Conservation (phyloP, 768 basidiomycete genomes). For the Gautieria morchelliformis region DNA sequence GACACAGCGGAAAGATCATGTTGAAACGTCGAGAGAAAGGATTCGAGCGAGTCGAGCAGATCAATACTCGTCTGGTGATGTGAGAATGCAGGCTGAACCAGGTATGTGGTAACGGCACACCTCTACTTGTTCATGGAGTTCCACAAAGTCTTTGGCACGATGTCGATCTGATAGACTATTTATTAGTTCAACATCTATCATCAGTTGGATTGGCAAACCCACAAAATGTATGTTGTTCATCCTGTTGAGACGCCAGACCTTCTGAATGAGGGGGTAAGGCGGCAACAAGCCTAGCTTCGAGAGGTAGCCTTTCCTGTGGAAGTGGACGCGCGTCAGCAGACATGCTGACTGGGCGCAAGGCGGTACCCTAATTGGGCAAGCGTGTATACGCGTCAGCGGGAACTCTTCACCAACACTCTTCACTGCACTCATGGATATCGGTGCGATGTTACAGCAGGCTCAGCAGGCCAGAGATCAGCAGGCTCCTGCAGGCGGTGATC, state of each 20-base stretch:
- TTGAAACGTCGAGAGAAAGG: conserved; percentile 93
- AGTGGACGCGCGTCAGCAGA: background rate
- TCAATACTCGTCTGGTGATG: conserved; percentile 65
- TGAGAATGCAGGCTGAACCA: conserved; percentile 3
- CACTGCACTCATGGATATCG: conserved; percentile 19
- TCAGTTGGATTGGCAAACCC: background rate
- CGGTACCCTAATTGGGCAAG: background rate
- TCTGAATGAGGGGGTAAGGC: background rate
- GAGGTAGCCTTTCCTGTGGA: background rate
- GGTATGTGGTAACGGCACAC: conserved; percentile 26
- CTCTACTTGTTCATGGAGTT: conserved; percentile 88
- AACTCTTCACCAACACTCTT: conserved; percentile 1
- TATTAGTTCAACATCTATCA: background rate
- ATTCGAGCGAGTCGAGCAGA: conserved; percentile 79
- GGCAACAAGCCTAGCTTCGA: background rate
- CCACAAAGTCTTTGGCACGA: conserved; percentile 60
- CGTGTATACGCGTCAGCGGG: conserved; percentile 33
- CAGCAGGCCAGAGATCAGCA: conserved; percentile 25
- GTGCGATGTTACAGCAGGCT: conserved; percentile 26
- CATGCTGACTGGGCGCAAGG: conserved; percentile 3
- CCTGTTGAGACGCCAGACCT: background rate
- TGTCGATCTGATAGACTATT: conserved; percentile 22
- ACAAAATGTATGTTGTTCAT: conserved; percentile 3
- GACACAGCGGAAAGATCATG: conserved; percentile 90
- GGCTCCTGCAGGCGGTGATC: conserved; percentile 34